Evolutionary conservation across 1,284 basidiomycete genomes (phyloP).

Genomic region (Ustilago curta): DNA sequence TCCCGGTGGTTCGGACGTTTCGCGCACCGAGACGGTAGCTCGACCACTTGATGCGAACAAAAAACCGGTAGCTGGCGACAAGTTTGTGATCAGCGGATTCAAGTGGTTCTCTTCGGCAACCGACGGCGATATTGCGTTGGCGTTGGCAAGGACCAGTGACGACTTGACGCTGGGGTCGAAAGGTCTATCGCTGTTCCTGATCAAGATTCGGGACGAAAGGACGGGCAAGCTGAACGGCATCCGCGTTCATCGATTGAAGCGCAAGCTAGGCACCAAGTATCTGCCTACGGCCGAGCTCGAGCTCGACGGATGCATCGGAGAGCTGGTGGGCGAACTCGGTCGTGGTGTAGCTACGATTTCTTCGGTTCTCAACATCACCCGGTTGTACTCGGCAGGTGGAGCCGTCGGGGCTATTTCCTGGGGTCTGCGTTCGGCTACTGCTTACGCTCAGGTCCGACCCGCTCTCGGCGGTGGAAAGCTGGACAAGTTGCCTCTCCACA

Average conservation of each 20-base stretch:
- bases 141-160: constrained; percentile 76
- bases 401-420: constrained; percentile 40
- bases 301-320: constrained; percentile 76
- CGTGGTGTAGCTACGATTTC: constrained; percentile 79
- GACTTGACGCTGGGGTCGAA: constrained; percentile 57
- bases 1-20: constrained; percentile 82
- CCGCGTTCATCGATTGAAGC: constrained; percentile 78
- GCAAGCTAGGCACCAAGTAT: constrained; percentile 81
- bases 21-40: constrained; percentile 79
- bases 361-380: constrained; percentile 74
- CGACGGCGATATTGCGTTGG: constrained; percentile 79
- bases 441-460: constrained; percentile 50
- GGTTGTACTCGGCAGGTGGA: constrained; percentile 69
- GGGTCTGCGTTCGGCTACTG: constrained; percentile 49
- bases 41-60: constrained; percentile 47
- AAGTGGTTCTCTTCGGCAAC: constrained; percentile 83
- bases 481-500: constrained; percentile 65
- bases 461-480: constrained; percentile 78
- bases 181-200: constrained; percentile 75
- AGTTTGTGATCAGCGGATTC: constrained; percentile 53
- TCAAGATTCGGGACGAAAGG: constrained; percentile 40
- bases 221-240: constrained; percentile 76
- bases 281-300: constrained; percentile 83
- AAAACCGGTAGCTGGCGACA: constrained; percentile 70
- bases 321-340: constrained; percentile 76